These are phyloP conservation scores for Eucalyptus camaldulensis DNA, from an alignment of 345 rosid genomes.

Conservation along the genomic window DNA sequence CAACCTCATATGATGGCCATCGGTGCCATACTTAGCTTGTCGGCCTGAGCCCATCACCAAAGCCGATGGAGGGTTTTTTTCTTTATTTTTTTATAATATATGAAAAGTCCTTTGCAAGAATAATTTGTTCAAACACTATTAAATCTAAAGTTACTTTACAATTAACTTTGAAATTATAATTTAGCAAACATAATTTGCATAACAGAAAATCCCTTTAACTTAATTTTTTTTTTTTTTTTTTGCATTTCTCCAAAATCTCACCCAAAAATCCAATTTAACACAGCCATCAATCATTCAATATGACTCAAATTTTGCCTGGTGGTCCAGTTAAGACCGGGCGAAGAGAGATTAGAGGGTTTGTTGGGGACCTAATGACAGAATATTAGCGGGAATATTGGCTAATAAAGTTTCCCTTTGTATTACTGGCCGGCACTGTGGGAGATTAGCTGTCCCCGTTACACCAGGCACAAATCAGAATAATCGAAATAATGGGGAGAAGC, in stretches of 20 bases:
- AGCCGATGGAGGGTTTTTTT: neutral
- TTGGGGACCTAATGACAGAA: neutral
- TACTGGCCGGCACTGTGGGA: neutral
- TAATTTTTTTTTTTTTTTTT: no score
- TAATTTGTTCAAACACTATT: neutral
- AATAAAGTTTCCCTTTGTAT: neutral
- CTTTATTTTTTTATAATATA: no score
- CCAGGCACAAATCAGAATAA: neutral
- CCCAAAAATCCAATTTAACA: neutral
- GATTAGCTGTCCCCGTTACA: neutral
- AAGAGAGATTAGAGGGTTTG: neutral
- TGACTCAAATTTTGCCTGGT: neutral
- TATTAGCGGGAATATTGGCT: neutral
- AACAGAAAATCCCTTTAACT: neutral
- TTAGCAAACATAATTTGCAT: neutral
- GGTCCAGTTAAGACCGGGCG: neutral
- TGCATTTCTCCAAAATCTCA: neutral
- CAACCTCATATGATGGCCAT: neutral
- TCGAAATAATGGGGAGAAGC: neutral
- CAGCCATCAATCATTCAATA: neutral
- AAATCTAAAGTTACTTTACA: no score
- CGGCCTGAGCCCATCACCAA: neutral
- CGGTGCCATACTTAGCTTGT: neutral
- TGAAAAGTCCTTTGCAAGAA: neutral
- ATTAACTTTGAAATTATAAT: no score